Base-by-base conservation (phyloP, 352 stramenopile species). In the Globisporangium parvum region DNA sequence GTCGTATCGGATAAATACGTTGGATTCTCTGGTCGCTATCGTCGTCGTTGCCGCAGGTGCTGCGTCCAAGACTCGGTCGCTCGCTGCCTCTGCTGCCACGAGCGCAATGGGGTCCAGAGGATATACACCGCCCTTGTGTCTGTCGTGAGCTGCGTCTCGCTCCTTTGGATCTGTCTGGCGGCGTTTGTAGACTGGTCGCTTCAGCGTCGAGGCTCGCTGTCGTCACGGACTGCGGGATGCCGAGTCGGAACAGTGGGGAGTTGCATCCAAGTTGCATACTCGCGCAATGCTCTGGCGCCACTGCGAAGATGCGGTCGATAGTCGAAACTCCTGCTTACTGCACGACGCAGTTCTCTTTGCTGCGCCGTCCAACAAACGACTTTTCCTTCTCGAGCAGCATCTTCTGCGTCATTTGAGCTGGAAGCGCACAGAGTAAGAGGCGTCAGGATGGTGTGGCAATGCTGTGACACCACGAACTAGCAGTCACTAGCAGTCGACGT, bases 341-440 rank as follows among this genome's bases (percentile, higher is more conserved):
- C 61, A 91, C 75, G n/a, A 80, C 62, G 62, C 81, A 91, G 66
- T 91, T 91, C 47, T 91, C 81, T 59, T 91, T 91, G 65, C 76
- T 87, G 46, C 81, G 77, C 47, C 78, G 71, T 23, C 79, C 77
- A 39, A 69, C 70, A 39, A 90, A 69, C 51, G 77, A 85, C 58
- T 87, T 89, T 50, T 91, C 81, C 47, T 82, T 85, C 60, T 91
- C 81, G 53, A 91, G 82, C 31, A 91, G 58, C 61, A 75, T 82
- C 57, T 87, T 89, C 56, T 91, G 81, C 47, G 81, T 87, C 56
- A 88, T 75, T n/a, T 69, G 64, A 28, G 81, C 81, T 91, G 59
- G 37, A 59, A 37, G 17, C 50, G 4, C 2, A 39, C 28, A 53
- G 2, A 54, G 41, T 2, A 40, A 14, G 24, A 39, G 9, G n/a